Percentiles rank a stretch among this genome's conserved stretches.
Evolutionary conservation across 768 basidiomycete species (phyloP).

Genomic region (Boletus bicolor): DNA sequence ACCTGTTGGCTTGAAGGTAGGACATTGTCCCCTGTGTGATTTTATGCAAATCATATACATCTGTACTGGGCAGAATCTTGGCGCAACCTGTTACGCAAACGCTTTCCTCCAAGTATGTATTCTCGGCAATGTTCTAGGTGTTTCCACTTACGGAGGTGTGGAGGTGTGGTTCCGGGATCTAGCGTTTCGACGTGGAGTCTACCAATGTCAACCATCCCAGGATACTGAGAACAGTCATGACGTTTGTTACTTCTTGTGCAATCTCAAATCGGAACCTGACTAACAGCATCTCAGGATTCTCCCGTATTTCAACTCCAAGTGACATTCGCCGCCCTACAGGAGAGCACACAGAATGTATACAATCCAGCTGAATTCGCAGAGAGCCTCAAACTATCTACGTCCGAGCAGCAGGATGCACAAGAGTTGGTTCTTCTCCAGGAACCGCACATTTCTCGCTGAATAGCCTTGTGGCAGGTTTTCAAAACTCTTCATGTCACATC

Average conservation of each 20-base stretch:
- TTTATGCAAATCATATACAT: slow-evolving; percentile 1
- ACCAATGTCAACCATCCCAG: slow-evolving; percentile 61
- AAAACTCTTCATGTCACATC: slow-evolving; percentile 88
- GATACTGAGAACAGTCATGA: slow-evolving; percentile 44
- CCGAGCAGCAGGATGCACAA: slow-evolving; percentile 95
- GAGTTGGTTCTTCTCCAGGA: slow-evolving; percentile 55
- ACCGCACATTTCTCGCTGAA: slow-evolving; percentile 3
- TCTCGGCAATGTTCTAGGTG: not conserved
- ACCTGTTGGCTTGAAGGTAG: slow-evolving; percentile 78
- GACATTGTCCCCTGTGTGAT: slow-evolving; percentile 7
- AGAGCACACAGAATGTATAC: slow-evolving; percentile 63
- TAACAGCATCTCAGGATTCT: slow-evolving; percentile 50
- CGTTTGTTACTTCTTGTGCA: slow-evolving; percentile 29
- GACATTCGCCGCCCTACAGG: slow-evolving; percentile 83
- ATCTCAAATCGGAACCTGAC: not conserved
- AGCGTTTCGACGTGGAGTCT: slow-evolving; percentile 80
- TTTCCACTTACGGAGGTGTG: slow-evolving; percentile 5
- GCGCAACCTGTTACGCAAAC: slow-evolving; percentile 96
- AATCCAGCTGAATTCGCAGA: slow-evolving; percentile 86
- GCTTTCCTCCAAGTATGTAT: slow-evolving; percentile 79
- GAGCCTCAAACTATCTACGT: slow-evolving; percentile 72
- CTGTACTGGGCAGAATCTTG: slow-evolving; percentile 66
- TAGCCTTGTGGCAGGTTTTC: slow-evolving; percentile 61
- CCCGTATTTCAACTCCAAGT: slow-evolving; percentile 77
- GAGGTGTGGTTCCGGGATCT: slow-evolving; percentile 92